Evolutionary conservation across 2,329 filamentous ascomycete genomes (phyloP).

Genomic region (Trichoderma koningiopsis): DNA sequence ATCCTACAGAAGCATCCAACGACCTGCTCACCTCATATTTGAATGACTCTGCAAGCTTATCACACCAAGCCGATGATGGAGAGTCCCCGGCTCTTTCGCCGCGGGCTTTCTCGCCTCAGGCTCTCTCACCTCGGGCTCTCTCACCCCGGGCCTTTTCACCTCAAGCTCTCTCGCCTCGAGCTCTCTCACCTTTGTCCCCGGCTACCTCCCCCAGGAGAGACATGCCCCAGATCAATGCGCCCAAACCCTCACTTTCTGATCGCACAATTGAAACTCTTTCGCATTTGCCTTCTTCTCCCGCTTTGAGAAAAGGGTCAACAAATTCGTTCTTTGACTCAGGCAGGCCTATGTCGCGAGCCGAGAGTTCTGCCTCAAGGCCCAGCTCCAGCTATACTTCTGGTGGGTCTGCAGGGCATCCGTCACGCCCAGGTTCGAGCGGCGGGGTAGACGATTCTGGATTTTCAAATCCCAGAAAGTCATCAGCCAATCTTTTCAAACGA

Average conservation of each 20-base stretch:
- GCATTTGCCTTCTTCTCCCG: slow-evolving; percentile 76
- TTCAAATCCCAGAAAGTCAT: slow-evolving; percentile 48
- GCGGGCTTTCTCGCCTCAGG: not conserved
- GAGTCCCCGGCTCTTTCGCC: slow-evolving; percentile 11
- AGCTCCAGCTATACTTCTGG: slow-evolving; percentile 65
- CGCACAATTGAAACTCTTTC: slow-evolving; percentile 84
- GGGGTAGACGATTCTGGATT: slow-evolving; percentile 46
- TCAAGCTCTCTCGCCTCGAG: not conserved
- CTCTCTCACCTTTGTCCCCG: not conserved
- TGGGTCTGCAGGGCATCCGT: slow-evolving; percentile 55
- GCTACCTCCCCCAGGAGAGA: slow-evolving; percentile 13
- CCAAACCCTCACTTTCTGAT: slow-evolving; percentile 70
- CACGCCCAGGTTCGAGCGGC: slow-evolving; percentile 58
- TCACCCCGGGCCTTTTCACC: not conserved
- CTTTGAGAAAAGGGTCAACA: slow-evolving; percentile 65
- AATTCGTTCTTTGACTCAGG: slow-evolving; percentile 68
- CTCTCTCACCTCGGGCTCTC: not conserved
- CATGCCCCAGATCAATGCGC: slow-evolving; percentile 33
- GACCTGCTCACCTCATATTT: slow-evolving; percentile 20
- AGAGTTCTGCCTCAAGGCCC: slow-evolving; percentile 51
- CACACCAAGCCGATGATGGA: slow-evolving; percentile 29
- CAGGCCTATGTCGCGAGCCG: slow-evolving; percentile 55
- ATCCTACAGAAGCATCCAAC: slow-evolving; percentile 32
- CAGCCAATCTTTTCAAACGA: slow-evolving; percentile 47
- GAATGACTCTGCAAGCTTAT: slow-evolving; percentile 10